phyloP scores from a whole-genome alignment of 1,284 basidiomycete genomes.

The Golubevia pallescens region DNA sequence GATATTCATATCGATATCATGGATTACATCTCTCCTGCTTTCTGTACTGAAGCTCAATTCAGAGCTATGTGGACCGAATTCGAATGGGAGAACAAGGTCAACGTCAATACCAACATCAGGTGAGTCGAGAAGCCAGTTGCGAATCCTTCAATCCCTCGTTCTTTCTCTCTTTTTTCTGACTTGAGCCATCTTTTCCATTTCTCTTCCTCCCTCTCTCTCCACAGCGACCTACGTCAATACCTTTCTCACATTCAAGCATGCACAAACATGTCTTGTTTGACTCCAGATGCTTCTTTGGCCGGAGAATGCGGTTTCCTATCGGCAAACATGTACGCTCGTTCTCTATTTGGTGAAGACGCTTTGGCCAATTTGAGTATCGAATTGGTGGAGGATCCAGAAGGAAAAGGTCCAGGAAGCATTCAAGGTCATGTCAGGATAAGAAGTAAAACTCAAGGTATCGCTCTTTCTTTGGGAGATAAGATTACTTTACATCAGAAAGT shows the following conservation, averaged over 20 bases:
- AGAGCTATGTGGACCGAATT: slow-evolving; percentile 91
- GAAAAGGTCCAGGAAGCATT: slow-evolving; percentile 35
- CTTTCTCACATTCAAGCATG: slow-evolving; percentile 81
- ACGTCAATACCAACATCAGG: slow-evolving; percentile 82
- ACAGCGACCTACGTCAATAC: slow-evolving; percentile 79
- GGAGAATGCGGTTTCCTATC: slow-evolving; percentile 93
- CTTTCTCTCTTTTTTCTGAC: slow-evolving; percentile 3
- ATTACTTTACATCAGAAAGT: slow-evolving; percentile 67
- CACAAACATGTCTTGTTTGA: slow-evolving; percentile 96
- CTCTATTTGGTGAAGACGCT: slow-evolving; percentile 94
- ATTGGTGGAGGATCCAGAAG: slow-evolving; percentile 72
- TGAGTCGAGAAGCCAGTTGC: slow-evolving; percentile 65
- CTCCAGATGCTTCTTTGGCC: slow-evolving; percentile 85
- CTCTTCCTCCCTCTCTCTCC: slow-evolving; percentile 1
- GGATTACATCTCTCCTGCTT: slow-evolving; percentile 98
- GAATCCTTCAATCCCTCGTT: slow-evolving; percentile 6
- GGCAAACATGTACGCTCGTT: slow-evolving; percentile 90
- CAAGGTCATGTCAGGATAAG: slow-evolving; percentile 58
- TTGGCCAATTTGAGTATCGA: slow-evolving; percentile 95
- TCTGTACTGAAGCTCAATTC: slow-evolving; percentile 92
- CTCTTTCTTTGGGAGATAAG: slow-evolving; percentile 87
- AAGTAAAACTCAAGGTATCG: slow-evolving; percentile 73
- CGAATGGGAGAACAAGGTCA: slow-evolving; percentile 97
- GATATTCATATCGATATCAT: slow-evolving; percentile 99
- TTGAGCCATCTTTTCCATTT: background rate